A percentile compares a stretch with the other conserved stretches of the same genome.
phyloP scores from a whole-genome alignment of 2,329 filamentous ascomycete genomes.

The Amylocarpus encephaloides region DNA sequence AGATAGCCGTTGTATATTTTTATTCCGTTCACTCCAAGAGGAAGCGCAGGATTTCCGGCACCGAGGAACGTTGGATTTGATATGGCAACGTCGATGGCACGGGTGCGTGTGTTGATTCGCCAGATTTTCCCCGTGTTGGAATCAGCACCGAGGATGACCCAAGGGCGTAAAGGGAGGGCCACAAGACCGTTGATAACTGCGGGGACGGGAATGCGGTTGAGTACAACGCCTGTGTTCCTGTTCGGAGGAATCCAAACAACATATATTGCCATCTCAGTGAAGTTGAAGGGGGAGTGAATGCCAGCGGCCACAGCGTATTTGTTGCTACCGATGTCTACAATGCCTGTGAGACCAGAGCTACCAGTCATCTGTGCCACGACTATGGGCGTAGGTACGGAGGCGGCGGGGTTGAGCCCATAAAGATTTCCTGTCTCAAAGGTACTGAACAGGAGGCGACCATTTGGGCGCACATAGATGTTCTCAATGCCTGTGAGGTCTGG shows the following conservation, averaged over 20 bases:
- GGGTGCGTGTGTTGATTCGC: background rate
- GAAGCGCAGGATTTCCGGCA: background rate
- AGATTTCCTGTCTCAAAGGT: background rate
- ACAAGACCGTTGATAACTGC: background rate
- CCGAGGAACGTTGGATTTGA: background rate
- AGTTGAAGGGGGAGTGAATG: background rate
- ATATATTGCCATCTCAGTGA: background rate
- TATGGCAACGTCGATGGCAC: background rate
- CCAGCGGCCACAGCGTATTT: background rate
- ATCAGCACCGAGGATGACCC: background rate
- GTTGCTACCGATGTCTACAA: background rate
- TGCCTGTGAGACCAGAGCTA: background rate
- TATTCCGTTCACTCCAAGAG: conserved; percentile 1
- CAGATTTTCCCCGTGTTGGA: background rate
- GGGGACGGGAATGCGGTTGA: background rate
- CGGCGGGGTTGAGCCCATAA: background rate
- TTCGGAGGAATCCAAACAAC: background rate
- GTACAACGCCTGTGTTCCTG: background rate
- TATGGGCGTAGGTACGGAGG: background rate
- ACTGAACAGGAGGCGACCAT: background rate
- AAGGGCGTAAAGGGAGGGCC: background rate
- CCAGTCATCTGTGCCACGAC: background rate
- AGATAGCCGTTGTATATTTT: background rate
- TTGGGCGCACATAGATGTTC: background rate
- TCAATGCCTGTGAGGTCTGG: background rate